These are phyloP conservation scores for Brassica incana DNA, from an alignment of 345 rosid species.

Conservation along the genomic window DNA sequence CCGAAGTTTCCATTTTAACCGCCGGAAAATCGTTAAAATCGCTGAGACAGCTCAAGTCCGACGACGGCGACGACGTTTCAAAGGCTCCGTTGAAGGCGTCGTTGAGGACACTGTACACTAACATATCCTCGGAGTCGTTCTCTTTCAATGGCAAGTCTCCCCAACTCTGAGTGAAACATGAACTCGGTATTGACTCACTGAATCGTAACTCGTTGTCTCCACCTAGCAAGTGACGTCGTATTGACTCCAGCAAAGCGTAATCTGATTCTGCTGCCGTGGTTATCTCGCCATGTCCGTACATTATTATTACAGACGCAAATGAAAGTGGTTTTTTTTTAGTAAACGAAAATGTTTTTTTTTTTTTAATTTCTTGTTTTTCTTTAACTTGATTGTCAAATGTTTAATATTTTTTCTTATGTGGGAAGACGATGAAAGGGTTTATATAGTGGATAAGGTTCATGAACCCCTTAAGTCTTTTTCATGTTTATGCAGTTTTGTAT, in stretches of 20 bases:
- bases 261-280: constrained; percentile 45
- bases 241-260: constrained; percentile 50
- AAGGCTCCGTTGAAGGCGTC: constrained; percentile 54
- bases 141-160: constrained; percentile 80
- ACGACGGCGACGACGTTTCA: constrained; percentile 57
- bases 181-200: constrained; percentile 22
- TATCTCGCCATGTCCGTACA: constrained; percentile 43
- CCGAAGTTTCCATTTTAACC: constrained; percentile 39
- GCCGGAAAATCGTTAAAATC: constrained; percentile 24
- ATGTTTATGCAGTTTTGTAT: background rate
- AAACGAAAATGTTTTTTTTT: background rate
- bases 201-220: constrained; percentile 37
- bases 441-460: constrained; percentile 35
- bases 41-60: constrained; percentile 26
- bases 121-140: constrained; percentile 85
- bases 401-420: background rate
- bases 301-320: constrained; percentile 33
- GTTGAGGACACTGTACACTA: constrained; percentile 58
- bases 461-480: constrained; percentile 17
- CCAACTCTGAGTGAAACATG: constrained; percentile 72
- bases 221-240: constrained; percentile 49
- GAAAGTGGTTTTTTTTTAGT: background rate
- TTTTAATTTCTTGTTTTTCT: too few species aligned
- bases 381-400: background rate
- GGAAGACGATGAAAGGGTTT: constrained; percentile 13